Evolutionary conservation across 345 rosid genomes (phyloP), one percentile per base, ranked within the genome.

Genomic region (Reutealis trisperma): DNA sequence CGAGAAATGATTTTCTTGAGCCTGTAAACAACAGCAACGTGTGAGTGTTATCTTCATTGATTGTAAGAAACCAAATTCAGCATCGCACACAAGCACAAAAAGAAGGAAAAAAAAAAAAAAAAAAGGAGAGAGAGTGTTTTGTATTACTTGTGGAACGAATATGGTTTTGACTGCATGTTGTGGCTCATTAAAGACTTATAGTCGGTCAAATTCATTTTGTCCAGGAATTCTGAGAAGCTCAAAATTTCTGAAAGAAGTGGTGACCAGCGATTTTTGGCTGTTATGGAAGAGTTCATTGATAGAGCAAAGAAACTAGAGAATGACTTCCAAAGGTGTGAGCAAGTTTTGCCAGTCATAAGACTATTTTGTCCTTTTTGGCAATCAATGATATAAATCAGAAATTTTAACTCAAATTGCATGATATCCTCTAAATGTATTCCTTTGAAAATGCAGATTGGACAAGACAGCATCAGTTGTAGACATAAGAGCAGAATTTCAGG

Each of bases 401-500:
- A 15, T 70, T 70, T 21, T 70, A 27, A 27, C 42, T 21, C 11
- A 32, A 68, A 13, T 22, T 24, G 11, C 54, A 44, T 14, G 2
- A n/a, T 10, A 10, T 44, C 19, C 21, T 47, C 55, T 45, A 52
- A 49, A 69, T 57, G 6, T 58, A 24, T 65, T 55, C 59, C 44
- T 37, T 14, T 51, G 44, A 55, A 72, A 70, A 32, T 86, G 86
- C 94, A 95, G 99, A 81, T 78, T 92, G 86, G 92, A 93, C 64
- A 90, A 85, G 78, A 83, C 88, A 82, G 77, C 80, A 70, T 88
- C 94, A 44, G 73, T 90, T 37, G 27, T 86, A 63, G 97, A 90
- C 84, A 51, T 95, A 83, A 85, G 88, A 84, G 83, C 92, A 57
- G 99, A 95, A 77, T 89, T 89, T 66, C 87, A 89, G 75, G 97